Conservation (phyloP, 2,329 filamentous ascomycete species). For the Nannizzia gypsea region DNA sequence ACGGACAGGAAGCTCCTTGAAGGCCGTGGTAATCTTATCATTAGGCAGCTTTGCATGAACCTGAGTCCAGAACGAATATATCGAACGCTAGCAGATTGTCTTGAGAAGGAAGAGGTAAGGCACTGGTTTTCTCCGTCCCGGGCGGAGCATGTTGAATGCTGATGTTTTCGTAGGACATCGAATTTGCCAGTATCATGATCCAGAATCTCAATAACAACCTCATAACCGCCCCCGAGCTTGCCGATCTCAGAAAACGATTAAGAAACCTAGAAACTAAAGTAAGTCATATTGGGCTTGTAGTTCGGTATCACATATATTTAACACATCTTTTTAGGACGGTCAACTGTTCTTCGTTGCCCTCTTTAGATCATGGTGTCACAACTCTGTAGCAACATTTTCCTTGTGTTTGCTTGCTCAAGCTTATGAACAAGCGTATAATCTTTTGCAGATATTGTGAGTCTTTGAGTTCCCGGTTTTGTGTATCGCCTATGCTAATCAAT, state of each 20-base stretch:
- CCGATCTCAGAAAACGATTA: slow-evolving; percentile 78
- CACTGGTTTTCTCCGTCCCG: background rate
- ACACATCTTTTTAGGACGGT: slow-evolving; percentile 51
- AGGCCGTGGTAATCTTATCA: slow-evolving; percentile 88
- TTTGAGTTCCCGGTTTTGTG: background rate
- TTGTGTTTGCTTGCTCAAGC: slow-evolving; percentile 90
- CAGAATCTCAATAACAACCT: slow-evolving; percentile 99
- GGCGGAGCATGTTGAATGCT: background rate
- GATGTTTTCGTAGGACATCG: slow-evolving; percentile 52
- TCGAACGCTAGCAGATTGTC: slow-evolving; percentile 84
- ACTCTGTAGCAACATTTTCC: slow-evolving; percentile 94
- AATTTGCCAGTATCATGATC: slow-evolving; percentile 99
- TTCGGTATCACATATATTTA: slow-evolving; percentile 13
- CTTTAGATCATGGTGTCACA: slow-evolving; percentile 96
- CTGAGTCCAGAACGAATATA: slow-evolving; percentile 93
- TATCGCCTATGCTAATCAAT: background rate
- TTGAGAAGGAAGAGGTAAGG: slow-evolving; percentile 74
- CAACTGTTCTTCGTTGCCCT: slow-evolving; percentile 90
- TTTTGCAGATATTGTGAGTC: slow-evolving; percentile 83
- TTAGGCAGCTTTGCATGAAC: slow-evolving; percentile 84
- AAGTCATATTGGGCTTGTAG: slow-evolving; percentile 13
- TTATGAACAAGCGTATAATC: slow-evolving; percentile 93
- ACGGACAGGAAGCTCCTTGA: slow-evolving; percentile 86
- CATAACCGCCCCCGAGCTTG: slow-evolving; percentile 88
- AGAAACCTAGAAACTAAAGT: slow-evolving; percentile 81